Percentiles rank a stretch among this genome's conserved stretches.
Conservation (phyloP, 1,139 yeast genomes). For the Geotrichum siamense region DNA sequence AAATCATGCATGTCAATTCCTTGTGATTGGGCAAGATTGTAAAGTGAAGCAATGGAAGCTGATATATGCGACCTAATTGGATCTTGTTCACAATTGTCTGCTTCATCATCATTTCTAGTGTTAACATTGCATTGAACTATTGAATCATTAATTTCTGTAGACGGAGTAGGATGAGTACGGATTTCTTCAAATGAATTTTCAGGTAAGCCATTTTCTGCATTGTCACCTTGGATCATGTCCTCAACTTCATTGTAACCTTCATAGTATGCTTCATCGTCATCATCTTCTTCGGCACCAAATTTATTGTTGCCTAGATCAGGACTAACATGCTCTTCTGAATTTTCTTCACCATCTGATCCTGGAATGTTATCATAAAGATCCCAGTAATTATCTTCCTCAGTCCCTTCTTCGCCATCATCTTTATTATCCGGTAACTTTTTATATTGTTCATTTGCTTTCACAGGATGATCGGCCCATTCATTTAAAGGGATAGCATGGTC, state of each 20-base stretch:
- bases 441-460: background rate
- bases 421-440: background rate
- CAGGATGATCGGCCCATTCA: slow-evolving; percentile 11
- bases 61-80: slow-evolving; percentile 9
- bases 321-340: background rate
- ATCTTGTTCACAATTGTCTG: too few relatives aligned
- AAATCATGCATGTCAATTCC: slow-evolving; percentile 7
- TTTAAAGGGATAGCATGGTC: background rate
- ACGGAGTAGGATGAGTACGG: too few relatives aligned
- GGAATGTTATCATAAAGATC: slow-evolving; percentile 11
- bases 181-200: background rate
- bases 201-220: slow-evolving; percentile 6
- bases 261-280: slow-evolving; percentile 19
- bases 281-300: slow-evolving; percentile 16
- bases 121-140: too few relatives aligned
- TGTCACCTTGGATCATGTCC: slow-evolving; percentile 19
- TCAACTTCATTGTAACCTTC: slow-evolving; percentile 17
- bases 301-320: background rate
- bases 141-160: too few relatives aligned
- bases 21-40: slow-evolving; percentile 11
- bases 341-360: slow-evolving; percentile 14
- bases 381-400: slow-evolving; percentile 11
- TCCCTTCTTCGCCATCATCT: slow-evolving; percentile 3
- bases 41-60: slow-evolving; percentile 7
- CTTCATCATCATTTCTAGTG: too few relatives aligned